phyloP scores from a whole-genome alignment of 129 eudicot genomes.

The Cynara cardunculus region DNA sequence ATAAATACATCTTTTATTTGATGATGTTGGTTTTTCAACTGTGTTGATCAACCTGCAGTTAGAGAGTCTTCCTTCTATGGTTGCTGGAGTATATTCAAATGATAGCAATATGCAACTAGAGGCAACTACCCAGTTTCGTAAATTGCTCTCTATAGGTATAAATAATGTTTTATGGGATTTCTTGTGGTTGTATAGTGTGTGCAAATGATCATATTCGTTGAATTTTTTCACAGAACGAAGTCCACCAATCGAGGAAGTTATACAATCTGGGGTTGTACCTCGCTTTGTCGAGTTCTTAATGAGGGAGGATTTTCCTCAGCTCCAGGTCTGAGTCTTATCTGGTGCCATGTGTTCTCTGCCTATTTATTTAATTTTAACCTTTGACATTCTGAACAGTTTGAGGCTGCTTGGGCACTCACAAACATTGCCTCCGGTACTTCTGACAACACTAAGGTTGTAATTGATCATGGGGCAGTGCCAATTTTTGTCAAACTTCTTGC shows the following conservation, averaged over 20 bases:
- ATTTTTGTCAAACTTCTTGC: conserved; percentile 69
- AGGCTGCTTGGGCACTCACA: conserved; percentile 93
- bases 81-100: conserved; percentile 66
- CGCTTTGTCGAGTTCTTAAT: conserved; percentile 71
- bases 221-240: conserved; percentile 45
- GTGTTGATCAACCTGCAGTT: conserved; percentile 40
- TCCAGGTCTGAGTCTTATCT: conserved; percentile 52
- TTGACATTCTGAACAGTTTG: conserved; percentile 47
- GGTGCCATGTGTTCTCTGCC: background rate
- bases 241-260: conserved; percentile 90
- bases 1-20: background rate
- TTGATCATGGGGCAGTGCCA: conserved; percentile 84
- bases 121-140: conserved; percentile 49
- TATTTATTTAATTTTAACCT: background rate
- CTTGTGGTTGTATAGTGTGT: background rate
- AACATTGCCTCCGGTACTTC: conserved; percentile 85
- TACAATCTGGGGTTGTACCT: conserved; percentile 82
- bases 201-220: background rate
- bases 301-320: conserved; percentile 78
- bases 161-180: background rate
- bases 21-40: background rate
- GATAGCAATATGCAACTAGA: conserved; percentile 60
- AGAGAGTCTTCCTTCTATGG: conserved; percentile 73
- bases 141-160: conserved; percentile 80
- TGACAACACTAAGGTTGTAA: conserved; percentile 69